These are phyloP conservation scores for Omphalotus guepiniiformis DNA, from an alignment of 768 basidiomycete genomes.

Conservation along the genomic window DNA sequence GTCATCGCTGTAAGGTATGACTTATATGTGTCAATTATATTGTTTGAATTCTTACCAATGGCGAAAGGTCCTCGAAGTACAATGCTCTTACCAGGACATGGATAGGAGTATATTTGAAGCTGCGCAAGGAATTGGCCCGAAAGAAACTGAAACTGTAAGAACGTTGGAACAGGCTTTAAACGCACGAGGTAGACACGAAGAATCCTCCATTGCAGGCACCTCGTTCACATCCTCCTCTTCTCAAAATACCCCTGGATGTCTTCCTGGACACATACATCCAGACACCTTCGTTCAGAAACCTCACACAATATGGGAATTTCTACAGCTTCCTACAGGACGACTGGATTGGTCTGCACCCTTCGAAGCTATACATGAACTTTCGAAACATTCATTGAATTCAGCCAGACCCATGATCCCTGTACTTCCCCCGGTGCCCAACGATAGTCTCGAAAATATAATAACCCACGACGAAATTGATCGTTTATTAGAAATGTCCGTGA, in stretches of 20 bases:
- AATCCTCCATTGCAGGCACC: neutral
- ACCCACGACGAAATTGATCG: slow-evolving; percentile 26
- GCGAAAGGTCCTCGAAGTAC: slow-evolving; percentile 33
- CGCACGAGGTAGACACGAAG: no score
- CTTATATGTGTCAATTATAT: no score
- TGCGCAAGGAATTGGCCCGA: neutral
- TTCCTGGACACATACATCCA: neutral
- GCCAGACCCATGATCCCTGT: slow-evolving; percentile 13
- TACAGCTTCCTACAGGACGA: slow-evolving; percentile 27
- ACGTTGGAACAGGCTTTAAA: neutral
- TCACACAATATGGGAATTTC: slow-evolving; percentile 30
- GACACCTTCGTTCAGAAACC: slow-evolving; percentile 8
- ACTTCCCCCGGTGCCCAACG: slow-evolving; percentile 20
- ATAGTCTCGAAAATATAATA: slow-evolving; percentile 24
- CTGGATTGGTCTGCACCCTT: slow-evolving; percentile 36
- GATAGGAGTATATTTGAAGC: slow-evolving; percentile 10
- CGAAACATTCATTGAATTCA: slow-evolving; percentile 15
- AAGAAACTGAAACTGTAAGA: neutral
- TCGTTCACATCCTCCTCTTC: neutral
- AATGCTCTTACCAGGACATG: slow-evolving; percentile 36
- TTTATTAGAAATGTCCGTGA: slow-evolving; percentile 27
- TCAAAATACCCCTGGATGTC: slow-evolving; percentile 4
- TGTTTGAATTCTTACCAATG: no score
- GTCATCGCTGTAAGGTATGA: slow-evolving; percentile 38
- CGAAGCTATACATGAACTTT: slow-evolving; percentile 36